A percentile compares a stretch with the other conserved stretches of the same genome.
These are phyloP conservation scores for Penicillium sp. DNA, from an alignment of 2,329 filamentous ascomycete genomes.

Conservation along the genomic window DNA sequence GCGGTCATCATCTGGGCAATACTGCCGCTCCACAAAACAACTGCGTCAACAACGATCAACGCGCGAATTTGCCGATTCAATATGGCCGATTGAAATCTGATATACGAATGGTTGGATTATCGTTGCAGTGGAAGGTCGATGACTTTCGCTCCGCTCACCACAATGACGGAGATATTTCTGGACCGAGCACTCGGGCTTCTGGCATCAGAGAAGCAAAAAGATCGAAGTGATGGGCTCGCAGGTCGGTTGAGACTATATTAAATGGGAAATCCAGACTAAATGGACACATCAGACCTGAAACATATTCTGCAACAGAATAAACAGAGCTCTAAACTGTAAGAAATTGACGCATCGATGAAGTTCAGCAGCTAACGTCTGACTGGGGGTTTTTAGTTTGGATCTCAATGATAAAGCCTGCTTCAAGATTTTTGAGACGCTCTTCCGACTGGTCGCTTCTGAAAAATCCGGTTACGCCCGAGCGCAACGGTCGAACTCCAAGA, in stretches of 20 bases:
- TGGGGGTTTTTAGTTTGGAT: constrained; percentile 24
- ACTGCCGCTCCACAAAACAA: constrained; percentile 13
- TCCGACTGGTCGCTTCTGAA: constrained; percentile 68
- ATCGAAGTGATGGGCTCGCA: constrained; percentile 52
- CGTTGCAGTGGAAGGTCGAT: not conserved
- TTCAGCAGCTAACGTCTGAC: not conserved
- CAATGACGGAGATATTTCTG: constrained; percentile 45
- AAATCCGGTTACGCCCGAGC: constrained; percentile 62
- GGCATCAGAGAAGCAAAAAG: constrained; percentile 43
- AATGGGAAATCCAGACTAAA: constrained; percentile 1
- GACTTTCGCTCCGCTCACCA: constrained; percentile 4
- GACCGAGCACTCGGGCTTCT: constrained; percentile 43
- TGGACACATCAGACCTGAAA: constrained; percentile 48
- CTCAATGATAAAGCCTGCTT: constrained; percentile 78
- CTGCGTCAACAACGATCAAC: constrained; percentile 2
- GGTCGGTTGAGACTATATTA: constrained; percentile 29
- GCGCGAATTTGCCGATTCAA: not conserved
- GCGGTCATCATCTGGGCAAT: constrained; percentile 18
- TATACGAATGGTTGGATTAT: not conserved
- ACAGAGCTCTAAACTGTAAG: constrained; percentile 39
- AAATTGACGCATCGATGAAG: not conserved
- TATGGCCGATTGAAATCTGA: constrained; percentile 5
- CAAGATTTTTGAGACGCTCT: constrained; percentile 75
- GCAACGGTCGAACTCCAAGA: constrained; percentile 52
- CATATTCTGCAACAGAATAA: constrained; percentile 56